Percentiles rank a stretch among this genome's conserved stretches.
Evolutionary conservation across 164 flowering plant species (phyloP).

Genomic region (Vitis labrusca): DNA sequence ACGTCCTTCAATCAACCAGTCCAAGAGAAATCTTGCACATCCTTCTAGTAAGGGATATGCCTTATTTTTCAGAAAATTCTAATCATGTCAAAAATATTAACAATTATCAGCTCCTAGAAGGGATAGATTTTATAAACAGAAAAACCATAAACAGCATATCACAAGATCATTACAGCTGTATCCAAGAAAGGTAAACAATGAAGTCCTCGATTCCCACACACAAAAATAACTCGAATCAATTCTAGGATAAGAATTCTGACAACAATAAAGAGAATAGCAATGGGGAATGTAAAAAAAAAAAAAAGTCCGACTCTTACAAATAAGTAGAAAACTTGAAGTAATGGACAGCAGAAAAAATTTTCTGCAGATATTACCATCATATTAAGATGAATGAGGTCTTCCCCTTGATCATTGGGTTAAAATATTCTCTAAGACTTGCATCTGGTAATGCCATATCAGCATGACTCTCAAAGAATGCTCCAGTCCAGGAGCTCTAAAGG

Average conservation of each 20-base stretch:
- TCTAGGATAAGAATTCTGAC: too few relatives aligned
- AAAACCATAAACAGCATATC: background rate
- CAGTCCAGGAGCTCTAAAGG: background rate
- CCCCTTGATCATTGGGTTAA: background rate
- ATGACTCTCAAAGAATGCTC: background rate
- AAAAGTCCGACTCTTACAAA: too few relatives aligned
- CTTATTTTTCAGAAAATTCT: constrained; percentile 70
- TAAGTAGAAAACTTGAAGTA: too few relatives aligned
- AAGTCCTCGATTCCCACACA: too few relatives aligned
- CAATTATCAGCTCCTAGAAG: background rate
- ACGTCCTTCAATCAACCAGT: constrained; percentile 84
- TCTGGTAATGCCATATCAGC: background rate
- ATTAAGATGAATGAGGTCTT: background rate
- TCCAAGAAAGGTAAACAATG: constrained; percentile 1
- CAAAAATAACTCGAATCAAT: too few relatives aligned
- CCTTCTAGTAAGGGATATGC: constrained; percentile 90
- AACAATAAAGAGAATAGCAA: too few relatives aligned
- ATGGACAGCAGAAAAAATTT: background rate
- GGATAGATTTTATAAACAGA: background rate
- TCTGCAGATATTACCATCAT: background rate
- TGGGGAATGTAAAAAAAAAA: too few relatives aligned
- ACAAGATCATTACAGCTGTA: background rate
- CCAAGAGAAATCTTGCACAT: constrained; percentile 73
- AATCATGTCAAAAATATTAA: constrained; percentile 13
- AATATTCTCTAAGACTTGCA: background rate